Conservation (phyloP, 257 asterid species). For the Rubia yunnanensis region DNA sequence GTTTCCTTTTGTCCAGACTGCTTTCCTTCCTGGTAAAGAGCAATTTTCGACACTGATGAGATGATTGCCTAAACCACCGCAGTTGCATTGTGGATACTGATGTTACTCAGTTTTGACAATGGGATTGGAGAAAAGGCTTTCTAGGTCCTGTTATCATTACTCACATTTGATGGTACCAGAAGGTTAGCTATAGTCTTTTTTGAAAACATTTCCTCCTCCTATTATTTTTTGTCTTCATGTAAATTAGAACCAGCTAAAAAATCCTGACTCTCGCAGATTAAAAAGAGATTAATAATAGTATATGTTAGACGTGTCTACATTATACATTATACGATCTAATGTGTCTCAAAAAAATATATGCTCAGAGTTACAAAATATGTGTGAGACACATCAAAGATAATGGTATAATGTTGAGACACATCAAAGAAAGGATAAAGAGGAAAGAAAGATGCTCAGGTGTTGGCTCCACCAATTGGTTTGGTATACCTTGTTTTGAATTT, state of each 20-base stretch:
- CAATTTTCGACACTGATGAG: background rate
- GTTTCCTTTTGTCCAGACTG: slow-evolving; percentile 3
- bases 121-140: background rate
- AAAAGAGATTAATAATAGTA: background rate
- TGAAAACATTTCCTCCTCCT: background rate
- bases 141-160: background rate
- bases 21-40: background rate
- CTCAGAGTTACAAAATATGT: too few species aligned
- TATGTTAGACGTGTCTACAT: too few species aligned
- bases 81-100: background rate
- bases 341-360: too few species aligned
- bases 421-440: too few species aligned
- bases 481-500: too few species aligned
- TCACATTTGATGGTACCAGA: background rate
- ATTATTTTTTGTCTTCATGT: background rate
- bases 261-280: background rate
- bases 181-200: background rate
- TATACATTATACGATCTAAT: too few species aligned
- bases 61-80: background rate
- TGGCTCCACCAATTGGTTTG: too few species aligned
- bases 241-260: background rate
- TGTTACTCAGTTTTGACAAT: background rate
- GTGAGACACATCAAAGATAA: too few species aligned
- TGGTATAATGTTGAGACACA: too few species aligned
- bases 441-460: too few species aligned